Evolutionary conservation across 2,329 filamentous ascomycete genomes (phyloP), one percentile per base, ranked within the genome.

Genomic region (Paraphoma sp.): DNA sequence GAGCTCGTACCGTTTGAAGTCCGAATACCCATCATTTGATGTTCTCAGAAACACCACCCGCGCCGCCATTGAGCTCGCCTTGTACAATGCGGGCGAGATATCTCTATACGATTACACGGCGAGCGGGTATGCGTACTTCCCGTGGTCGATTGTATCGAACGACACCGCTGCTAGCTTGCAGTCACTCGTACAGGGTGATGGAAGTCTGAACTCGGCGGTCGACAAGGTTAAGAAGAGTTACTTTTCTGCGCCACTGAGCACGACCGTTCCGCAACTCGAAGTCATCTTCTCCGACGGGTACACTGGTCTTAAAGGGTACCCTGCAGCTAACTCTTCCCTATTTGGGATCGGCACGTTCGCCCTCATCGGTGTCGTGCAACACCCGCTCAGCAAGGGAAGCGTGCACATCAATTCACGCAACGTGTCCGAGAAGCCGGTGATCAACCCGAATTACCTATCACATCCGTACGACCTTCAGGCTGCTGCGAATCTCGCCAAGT

Each of bases 231-330:
- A 69, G 54, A 62, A 65, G 44, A 60, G 60, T 53, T 69, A 79
- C 54, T 68, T 83, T 43, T 64, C 67, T 14, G 64, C 80, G 10
- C 48, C 61, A 2, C 50, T 65, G 31, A 69, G 53, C 51, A 55
- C 59, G 4, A 54, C 59, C n/a, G 72, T 81, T 7, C 78, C 79
- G 0, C 76, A 81, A 55, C 60, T 80, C 1, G 79, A 81, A 62
- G 57, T 80, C 36, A 78, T 81, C 54, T 79, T 82, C 61, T 78
- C 77, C 0, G 79, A 82, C 56, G 78, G 78, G 2, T 82, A 81
- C 64, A 79, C 78, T 0, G 80, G 80, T 14, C 58, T 71, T 42
- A 76, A 75, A 59, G 74, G 76, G 36, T 72, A 73, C 43, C 69
- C 69, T 1, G 58, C 60, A 3, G 56, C 51, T 12, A 76, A 60